Conservation (phyloP, 1,284 basidiomycete genomes). For the Leucoagaricus sp. region DNA sequence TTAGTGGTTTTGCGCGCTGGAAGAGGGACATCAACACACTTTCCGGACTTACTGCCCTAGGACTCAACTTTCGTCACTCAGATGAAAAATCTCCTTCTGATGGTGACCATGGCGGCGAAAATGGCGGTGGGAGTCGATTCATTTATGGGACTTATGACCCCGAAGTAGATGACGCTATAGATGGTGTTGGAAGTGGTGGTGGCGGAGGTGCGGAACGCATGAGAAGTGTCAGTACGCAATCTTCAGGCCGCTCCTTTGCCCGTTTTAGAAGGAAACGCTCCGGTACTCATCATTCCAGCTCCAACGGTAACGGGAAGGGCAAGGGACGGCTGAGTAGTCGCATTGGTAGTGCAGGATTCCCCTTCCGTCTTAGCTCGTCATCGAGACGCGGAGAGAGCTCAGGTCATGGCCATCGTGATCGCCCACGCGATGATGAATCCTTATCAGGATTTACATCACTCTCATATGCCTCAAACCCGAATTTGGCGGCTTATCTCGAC, state of each 20-base stretch:
- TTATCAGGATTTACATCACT: conserved; percentile 11
- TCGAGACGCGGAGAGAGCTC: background rate
- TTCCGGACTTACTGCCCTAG: conserved; percentile 31
- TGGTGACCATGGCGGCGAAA: background rate
- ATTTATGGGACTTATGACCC: conserved; percentile 1
- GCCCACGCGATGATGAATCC: background rate
- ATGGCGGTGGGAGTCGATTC: conserved; percentile 2
- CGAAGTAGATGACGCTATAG: conserved; percentile 1
- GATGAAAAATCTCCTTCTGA: conserved; percentile 17
- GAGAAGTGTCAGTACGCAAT: background rate
- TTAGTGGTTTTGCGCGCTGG: conserved; percentile 33
- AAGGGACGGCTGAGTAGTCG: background rate
- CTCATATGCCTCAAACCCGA: conserved; percentile 12
- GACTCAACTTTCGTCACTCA: conserved; percentile 43
- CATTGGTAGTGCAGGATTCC: conserved; percentile 1
- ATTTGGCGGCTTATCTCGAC: background rate
- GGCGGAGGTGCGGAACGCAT: background rate
- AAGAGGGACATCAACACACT: conserved; percentile 40
- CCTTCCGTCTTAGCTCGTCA: conserved; percentile 5
- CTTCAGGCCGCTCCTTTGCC: conserved; percentile 2
- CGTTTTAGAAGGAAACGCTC: conserved; percentile 2
- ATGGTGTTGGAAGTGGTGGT: background rate
- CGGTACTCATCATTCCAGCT: background rate
- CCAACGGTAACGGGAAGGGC: background rate
- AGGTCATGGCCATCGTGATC: background rate